A percentile compares a stretch with the other conserved stretches of the same genome.
Evolutionary conservation across 1,284 basidiomycete genomes (phyloP).

Genomic region (Phlebopus sp.): DNA sequence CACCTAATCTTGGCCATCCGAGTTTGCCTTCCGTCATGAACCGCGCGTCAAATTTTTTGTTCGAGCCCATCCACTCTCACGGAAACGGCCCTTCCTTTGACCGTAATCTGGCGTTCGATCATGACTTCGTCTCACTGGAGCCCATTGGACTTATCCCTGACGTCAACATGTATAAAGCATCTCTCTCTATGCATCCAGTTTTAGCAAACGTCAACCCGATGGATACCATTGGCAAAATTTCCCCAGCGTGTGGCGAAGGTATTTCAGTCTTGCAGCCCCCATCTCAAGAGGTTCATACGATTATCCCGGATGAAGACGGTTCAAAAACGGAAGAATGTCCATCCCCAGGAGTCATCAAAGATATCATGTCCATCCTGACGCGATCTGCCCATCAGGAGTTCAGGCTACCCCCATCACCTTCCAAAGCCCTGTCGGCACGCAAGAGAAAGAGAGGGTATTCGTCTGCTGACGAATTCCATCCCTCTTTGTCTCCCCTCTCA

Average conservation of each 20-base stretch:
- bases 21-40: not conserved
- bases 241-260: slow-evolving; percentile 8
- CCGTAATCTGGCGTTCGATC: slow-evolving; percentile 1
- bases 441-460: slow-evolving; percentile 6
- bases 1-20: not conserved
- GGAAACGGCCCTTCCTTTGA: not conserved
- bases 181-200: slow-evolving; percentile 24
- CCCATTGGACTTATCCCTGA: slow-evolving; percentile 41
- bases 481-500: not conserved
- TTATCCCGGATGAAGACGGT: not conserved
- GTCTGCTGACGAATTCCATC: not conserved
- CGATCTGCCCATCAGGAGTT: slow-evolving; percentile 12
- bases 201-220: slow-evolving; percentile 44
- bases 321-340: slow-evolving; percentile 15
- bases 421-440: slow-evolving; percentile 2
- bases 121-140: slow-evolving; percentile 14
- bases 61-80: not conserved
- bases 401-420: slow-evolving; percentile 5
- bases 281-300: slow-evolving; percentile 2
- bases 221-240: slow-evolving; percentile 36
- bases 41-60: not conserved
- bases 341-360: slow-evolving; percentile 30
- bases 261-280: not conserved
- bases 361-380: slow-evolving; percentile 33
- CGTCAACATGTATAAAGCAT: slow-evolving; percentile 40